Evolutionary conservation across 129 eudicot genomes (phyloP).

Genomic region (Chrysanthemum seticuspe): DNA sequence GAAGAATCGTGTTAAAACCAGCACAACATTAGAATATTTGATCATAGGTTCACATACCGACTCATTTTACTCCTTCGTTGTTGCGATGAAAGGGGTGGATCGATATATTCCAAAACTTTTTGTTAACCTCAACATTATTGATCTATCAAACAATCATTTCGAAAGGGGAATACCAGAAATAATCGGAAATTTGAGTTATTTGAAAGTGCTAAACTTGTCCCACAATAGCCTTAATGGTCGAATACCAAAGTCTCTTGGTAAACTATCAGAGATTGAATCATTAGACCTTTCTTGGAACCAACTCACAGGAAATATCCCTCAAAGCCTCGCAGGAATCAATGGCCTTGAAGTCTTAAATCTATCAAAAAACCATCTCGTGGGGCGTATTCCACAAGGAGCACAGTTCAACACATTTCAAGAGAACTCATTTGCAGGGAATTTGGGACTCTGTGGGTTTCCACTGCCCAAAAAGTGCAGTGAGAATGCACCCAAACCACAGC

Average conservation of each 20-base stretch:
- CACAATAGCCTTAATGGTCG: conserved; percentile 24
- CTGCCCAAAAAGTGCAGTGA: neutral
- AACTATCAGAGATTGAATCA: conserved; percentile 23
- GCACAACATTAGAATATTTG: no score
- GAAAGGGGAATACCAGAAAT: conserved; percentile 13
- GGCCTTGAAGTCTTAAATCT: neutral
- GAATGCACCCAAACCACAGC: neutral
- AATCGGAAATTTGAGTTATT: conserved; percentile 18
- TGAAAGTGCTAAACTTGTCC: conserved; percentile 24
- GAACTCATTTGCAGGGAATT: neutral
- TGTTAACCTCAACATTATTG: neutral
- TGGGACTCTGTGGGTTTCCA: neutral
- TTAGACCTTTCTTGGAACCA: conserved; percentile 28
- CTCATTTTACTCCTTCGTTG: no score
- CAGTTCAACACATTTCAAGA: neutral
- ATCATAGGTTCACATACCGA: no score
- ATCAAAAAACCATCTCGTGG: neutral
- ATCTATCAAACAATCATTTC: neutral
- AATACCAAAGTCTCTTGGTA: conserved; percentile 22
- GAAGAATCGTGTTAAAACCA: no score
- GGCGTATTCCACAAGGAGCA: neutral
- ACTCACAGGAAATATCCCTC: neutral
- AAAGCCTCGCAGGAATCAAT: neutral
- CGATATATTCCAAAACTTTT: neutral
- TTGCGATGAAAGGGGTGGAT: neutral